These are phyloP conservation scores for Logfia minima DNA, from an alignment of 129 eudicot species.

Conservation along the genomic window DNA sequence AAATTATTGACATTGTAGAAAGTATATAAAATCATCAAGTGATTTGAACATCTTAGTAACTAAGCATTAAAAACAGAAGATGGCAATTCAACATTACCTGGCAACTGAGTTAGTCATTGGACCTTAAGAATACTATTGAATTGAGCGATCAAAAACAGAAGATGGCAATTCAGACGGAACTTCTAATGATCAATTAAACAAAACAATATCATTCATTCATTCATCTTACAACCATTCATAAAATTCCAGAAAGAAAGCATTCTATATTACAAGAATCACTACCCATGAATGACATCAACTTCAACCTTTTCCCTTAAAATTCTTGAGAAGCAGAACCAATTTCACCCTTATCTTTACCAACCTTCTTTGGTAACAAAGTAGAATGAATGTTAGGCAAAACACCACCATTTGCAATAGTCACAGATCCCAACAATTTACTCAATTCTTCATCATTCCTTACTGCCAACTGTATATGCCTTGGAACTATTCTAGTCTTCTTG, in stretches of 20 bases:
- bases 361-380: constrained; percentile 1
- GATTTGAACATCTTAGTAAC: too few species aligned
- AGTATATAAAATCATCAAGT: too few species aligned
- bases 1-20: too few species aligned
- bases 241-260: not conserved
- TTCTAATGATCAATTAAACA: not conserved
- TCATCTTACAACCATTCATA: not conserved
- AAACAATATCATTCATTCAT: not conserved
- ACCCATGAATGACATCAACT: not conserved
- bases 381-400: constrained; percentile 8
- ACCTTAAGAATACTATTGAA: too few species aligned
- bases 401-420: constrained; percentile 16
- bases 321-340: constrained; percentile 20
- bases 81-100: too few species aligned
- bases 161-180: not conserved
- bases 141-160: too few species aligned
- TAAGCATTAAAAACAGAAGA: too few species aligned
- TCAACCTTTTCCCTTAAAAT: not conserved
- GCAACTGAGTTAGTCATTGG: too few species aligned
- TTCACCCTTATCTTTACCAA: constrained; percentile 9
- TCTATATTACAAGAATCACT: not conserved
- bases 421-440: constrained; percentile 12
- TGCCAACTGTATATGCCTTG: constrained; percentile 5
- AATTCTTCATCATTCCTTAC: constrained; percentile 16
- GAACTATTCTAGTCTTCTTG: not conserved